phyloP scores from a whole-genome alignment of 2,329 filamentous ascomycete genomes.

The Truncatella angustata region DNA sequence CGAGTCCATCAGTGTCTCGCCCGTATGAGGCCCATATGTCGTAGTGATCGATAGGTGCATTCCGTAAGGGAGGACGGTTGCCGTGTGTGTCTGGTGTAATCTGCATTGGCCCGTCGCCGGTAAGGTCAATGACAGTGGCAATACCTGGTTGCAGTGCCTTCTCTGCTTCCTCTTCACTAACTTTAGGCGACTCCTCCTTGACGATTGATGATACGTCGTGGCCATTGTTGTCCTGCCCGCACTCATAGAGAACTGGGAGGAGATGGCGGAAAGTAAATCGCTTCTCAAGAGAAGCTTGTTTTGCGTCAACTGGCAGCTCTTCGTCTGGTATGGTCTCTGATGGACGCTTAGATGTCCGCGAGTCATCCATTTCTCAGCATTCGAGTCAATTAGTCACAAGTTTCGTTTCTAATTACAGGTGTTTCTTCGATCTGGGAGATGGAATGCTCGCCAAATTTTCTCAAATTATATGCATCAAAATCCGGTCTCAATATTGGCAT shows the following conservation, averaged over 20 bases:
- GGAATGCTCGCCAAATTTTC: too few species aligned
- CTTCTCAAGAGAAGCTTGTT: background rate
- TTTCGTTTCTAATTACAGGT: too few species aligned
- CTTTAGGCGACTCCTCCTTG: background rate
- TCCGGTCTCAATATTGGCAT: too few species aligned
- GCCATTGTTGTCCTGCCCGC: background rate
- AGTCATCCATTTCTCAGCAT: constrained; percentile 2
- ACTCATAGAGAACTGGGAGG: too few species aligned
- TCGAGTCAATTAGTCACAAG: too few species aligned
- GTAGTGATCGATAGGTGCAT: too few species aligned
- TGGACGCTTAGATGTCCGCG: background rate
- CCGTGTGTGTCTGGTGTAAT: background rate
- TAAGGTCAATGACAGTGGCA: constrained; percentile 5
- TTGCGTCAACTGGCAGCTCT: background rate
- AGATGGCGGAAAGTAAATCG: background rate
- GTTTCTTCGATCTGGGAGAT: too few species aligned
- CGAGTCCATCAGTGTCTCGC: background rate
- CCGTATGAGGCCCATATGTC: too few species aligned
- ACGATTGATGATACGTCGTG: background rate
- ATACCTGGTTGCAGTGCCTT: background rate
- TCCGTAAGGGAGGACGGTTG: too few species aligned
- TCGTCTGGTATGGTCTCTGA: background rate
- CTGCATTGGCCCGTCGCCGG: background rate
- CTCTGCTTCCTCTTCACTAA: background rate
- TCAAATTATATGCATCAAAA: too few species aligned